These are phyloP conservation scores for Schoenoplectus tabernaemontani DNA, from an alignment of 202 grass and related monocot species.

Conservation along the genomic window DNA sequence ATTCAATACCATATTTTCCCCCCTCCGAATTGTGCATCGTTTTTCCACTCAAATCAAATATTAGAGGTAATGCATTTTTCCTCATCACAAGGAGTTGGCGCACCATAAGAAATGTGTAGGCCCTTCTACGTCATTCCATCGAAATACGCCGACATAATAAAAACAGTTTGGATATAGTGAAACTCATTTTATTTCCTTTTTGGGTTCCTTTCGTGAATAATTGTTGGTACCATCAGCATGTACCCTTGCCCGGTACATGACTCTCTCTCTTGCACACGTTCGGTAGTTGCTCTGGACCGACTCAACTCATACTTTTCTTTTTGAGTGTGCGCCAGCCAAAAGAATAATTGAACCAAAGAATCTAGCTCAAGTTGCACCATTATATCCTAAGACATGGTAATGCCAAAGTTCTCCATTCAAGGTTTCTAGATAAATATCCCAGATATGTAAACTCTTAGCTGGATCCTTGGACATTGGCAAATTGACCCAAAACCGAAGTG, in stretches of 20 bases:
- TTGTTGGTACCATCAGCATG: not conserved
- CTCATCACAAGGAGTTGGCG: not conserved
- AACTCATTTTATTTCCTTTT: conserved; percentile 12
- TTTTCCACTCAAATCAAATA: not conserved
- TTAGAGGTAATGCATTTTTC: not conserved
- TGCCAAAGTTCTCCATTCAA: not conserved
- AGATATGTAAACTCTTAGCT: conserved; percentile 26
- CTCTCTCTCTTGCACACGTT: not conserved
- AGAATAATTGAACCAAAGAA: not conserved
- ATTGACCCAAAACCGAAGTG: conserved; percentile 13
- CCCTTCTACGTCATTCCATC: not conserved
- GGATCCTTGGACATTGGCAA: conserved; percentile 22
- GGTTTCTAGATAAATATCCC: not conserved
- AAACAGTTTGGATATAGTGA: not conserved
- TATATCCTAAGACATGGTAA: not conserved
- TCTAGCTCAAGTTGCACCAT: conserved; percentile 6
- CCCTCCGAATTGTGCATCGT: not conserved
- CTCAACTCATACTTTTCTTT: conserved; percentile 16
- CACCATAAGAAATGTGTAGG: not conserved
- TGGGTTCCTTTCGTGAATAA: not conserved
- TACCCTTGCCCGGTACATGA: not conserved
- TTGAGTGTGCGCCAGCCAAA: conserved; percentile 15
- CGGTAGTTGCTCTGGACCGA: not conserved
- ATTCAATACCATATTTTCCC: not conserved
- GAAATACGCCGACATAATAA: not conserved